These are phyloP conservation scores for Dichotomocladium elegans DNA, from an alignment of 371 early-diverging fungal species.

Conservation along the genomic window DNA sequence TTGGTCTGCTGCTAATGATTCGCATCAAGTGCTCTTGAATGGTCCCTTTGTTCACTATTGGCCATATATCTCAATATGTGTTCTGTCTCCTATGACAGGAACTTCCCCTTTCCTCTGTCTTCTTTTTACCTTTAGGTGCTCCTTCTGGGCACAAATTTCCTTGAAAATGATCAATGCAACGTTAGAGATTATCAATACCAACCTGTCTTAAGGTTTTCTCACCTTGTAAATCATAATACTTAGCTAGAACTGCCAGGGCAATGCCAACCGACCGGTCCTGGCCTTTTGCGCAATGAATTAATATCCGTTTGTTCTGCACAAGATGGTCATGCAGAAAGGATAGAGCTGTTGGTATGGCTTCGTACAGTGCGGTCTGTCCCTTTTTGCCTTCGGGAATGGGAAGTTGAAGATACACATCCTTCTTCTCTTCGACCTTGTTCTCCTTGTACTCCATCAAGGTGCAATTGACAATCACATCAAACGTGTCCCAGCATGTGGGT, in stretches of 20 bases:
- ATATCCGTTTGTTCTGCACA: slow-evolving; percentile 17
- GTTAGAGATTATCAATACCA: neutral
- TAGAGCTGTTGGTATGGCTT: slow-evolving; percentile 53
- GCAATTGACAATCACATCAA: slow-evolving; percentile 69
- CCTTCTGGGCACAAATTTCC: slow-evolving; percentile 12
- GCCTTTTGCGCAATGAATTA: slow-evolving; percentile 59
- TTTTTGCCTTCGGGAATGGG: slow-evolving; percentile 72
- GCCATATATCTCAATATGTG: neutral
- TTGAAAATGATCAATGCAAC: neutral
- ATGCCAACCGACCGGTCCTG: slow-evolving; percentile 79
- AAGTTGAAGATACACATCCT: slow-evolving; percentile 49
- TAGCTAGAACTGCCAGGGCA: slow-evolving; percentile 59
- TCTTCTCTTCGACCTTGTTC: slow-evolving; percentile 11
- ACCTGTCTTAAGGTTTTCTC: neutral
- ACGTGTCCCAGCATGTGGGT: slow-evolving; percentile 51
- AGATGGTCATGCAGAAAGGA: slow-evolving; percentile 37
- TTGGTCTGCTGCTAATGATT: slow-evolving; percentile 58
- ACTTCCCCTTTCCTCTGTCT: neutral
- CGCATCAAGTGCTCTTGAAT: slow-evolving; percentile 65
- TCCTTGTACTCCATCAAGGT: slow-evolving; percentile 37
- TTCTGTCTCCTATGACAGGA: neutral
- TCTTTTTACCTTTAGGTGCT: slow-evolving; percentile 9
- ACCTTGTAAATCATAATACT: slow-evolving; percentile 50
- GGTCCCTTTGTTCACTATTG: slow-evolving; percentile 53
- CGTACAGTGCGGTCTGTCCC: slow-evolving; percentile 57